Base-by-base conservation (phyloP, 441 rosid species). In the Theobroma grandiflorum region DNA sequence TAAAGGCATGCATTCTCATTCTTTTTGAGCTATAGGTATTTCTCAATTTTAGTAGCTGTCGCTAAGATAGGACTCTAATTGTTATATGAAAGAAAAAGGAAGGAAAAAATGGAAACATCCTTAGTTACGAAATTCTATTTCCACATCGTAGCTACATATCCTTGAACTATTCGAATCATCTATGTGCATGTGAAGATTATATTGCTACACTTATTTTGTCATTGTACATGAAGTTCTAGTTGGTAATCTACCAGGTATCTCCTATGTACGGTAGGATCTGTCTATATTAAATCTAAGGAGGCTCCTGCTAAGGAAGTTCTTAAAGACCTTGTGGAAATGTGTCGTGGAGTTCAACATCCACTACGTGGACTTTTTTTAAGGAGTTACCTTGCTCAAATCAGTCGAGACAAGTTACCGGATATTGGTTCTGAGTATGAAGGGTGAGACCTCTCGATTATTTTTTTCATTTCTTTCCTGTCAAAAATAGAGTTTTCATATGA, bases 231-330 rank as follows among this genome's bases (percentile, higher is more conserved):
- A 79, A 74, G 55, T 58, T 81, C 18, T 4, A 58, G 22, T 52
- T 79, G 74, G 64, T 75, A 66, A 50, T 81, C 80, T 80, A 68
- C 59, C 88, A 96, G 99, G 93, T 94, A 96, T 87, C 90, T 96
- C 66, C 88, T 96, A 49, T 96, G 95, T 81, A 96, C 99, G n/a
- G 97, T 93, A 76, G 99, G 99, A 83, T 93, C 98, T 71, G 94
- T 94, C 71, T 96, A 89, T 72, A 92, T 95, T 74, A 94, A 90
- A 87, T 89, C 95, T 55, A 92, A 93, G 85, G 96, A 94, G 78
- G 95, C 90, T 79, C 94, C 94, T 16, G 87, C 97, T 0, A 94
- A 91, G 83, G 97, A 96, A 80, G 87, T 92, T 72, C 95, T 95
- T 50, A 88, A 90, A 83, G 98, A 93, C 86, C 98, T 96, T 73